Conservation (phyloP, 441 rosid species). For the Gossypium aridum region DNA sequence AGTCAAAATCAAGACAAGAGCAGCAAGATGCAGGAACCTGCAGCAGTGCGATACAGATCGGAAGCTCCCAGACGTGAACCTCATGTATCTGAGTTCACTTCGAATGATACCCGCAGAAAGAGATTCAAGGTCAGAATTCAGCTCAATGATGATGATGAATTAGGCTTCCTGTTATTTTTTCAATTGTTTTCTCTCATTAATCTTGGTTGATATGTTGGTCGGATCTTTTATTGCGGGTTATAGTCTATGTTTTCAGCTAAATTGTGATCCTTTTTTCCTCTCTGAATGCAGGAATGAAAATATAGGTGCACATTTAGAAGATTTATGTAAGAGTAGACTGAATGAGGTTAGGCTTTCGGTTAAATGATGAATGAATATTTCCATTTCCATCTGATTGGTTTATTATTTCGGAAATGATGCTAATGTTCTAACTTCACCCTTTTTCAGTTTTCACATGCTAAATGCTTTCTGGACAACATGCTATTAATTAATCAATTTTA, state of each 20-base stretch:
- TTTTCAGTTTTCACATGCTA: background rate
- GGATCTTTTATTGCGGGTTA: background rate
- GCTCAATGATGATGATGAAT: background rate
- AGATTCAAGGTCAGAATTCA: constrained; percentile 61
- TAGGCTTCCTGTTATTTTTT: background rate
- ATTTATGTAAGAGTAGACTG: background rate
- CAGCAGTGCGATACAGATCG: constrained; percentile 30
- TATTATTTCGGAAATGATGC: background rate
- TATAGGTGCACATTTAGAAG: background rate
- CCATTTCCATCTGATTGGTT: background rate
- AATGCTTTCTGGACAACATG: background rate
- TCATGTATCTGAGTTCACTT: constrained; percentile 21
- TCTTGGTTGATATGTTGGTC: background rate
- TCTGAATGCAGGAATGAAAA: constrained; percentile 15
- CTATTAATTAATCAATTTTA: no score
- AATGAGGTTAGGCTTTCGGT: background rate
- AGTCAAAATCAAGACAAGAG: constrained; percentile 34
- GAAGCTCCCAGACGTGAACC: constrained; percentile 35
- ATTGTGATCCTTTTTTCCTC: constrained; percentile 9
- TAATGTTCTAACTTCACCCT: background rate
- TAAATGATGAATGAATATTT: background rate
- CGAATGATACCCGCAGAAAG: constrained; percentile 57
- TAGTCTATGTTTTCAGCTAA: background rate
- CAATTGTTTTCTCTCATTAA: background rate
- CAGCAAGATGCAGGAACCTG: constrained; percentile 27